phyloP scores from a whole-genome alignment of 2,329 filamentous ascomycete species.

The Nigrospora sphaerica region DNA sequence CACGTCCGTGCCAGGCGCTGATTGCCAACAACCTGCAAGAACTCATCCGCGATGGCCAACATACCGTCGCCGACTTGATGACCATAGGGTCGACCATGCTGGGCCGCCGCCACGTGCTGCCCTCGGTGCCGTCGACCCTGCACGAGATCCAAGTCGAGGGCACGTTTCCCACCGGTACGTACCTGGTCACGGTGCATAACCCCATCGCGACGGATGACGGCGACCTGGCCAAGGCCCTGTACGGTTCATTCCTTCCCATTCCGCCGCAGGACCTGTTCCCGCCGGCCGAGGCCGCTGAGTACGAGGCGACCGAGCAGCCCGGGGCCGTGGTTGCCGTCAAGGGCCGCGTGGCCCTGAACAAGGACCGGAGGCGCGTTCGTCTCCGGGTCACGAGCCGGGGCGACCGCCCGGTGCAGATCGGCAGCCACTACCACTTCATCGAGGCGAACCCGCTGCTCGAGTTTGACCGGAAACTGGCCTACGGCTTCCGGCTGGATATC shows the following conservation, averaged over 20 bases:
- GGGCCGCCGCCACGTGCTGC: slow-evolving; percentile 83
- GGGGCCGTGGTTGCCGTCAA: slow-evolving; percentile 71
- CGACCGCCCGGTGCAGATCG: slow-evolving; percentile 85
- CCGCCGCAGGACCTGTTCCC: slow-evolving; percentile 65
- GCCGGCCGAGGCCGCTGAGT: slow-evolving; percentile 55
- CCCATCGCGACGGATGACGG: slow-evolving; percentile 83
- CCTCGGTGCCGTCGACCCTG: slow-evolving; percentile 71
- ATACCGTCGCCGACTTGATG: slow-evolving; percentile 92
- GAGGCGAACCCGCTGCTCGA: slow-evolving; percentile 87
- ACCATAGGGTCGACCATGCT: slow-evolving; percentile 84
- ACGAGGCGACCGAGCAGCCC: slow-evolving; percentile 61
- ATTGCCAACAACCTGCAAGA: slow-evolving; percentile 90
- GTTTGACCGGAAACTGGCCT: slow-evolving; percentile 77
- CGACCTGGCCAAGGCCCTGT: slow-evolving; percentile 77
- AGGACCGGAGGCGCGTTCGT: slow-evolving; percentile 63
- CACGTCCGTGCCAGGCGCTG: slow-evolving; percentile 47
- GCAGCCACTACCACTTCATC: slow-evolving; percentile 93
- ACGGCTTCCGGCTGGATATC: slow-evolving; percentile 84
- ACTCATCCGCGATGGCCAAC: slow-evolving; percentile 92
- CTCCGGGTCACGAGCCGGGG: slow-evolving; percentile 79
- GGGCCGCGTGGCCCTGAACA: slow-evolving; percentile 61
- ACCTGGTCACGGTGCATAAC: slow-evolving; percentile 89
- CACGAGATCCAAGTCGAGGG: slow-evolving; percentile 88
- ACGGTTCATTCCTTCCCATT: slow-evolving; percentile 83
- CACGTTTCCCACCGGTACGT: slow-evolving; percentile 84